Evolutionary conservation across 1,284 basidiomycete species (phyloP).

Genomic region (Papiliotrema terrestris): DNA sequence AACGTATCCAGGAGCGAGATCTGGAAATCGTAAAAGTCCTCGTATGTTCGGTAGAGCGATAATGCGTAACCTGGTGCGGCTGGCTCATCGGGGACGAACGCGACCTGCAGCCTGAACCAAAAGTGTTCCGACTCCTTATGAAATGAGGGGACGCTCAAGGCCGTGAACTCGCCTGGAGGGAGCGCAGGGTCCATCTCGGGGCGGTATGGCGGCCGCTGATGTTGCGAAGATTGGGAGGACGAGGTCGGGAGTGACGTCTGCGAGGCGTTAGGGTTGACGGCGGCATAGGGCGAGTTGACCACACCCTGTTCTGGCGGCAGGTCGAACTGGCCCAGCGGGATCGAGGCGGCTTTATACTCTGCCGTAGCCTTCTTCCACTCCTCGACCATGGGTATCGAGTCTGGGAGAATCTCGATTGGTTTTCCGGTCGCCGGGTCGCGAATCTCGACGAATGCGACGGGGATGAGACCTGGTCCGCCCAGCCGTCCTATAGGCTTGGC

Average conservation of each 20-base stretch:
- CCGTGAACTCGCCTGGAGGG: constrained; percentile 76
- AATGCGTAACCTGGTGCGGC: constrained; percentile 69
- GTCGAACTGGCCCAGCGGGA: constrained; percentile 87
- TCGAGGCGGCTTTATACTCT: constrained; percentile 93
- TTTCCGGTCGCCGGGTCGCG: constrained; percentile 83
- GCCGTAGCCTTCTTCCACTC: constrained; percentile 97
- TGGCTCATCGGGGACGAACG: constrained; percentile 74
- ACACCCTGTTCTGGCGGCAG: constrained; percentile 47
- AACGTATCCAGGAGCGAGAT: constrained; percentile 80
- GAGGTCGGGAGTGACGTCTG: constrained; percentile 1
- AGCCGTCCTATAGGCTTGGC: constrained; percentile 89
- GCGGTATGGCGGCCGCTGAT: constrained; percentile 21
- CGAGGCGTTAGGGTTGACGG: constrained; percentile 8
- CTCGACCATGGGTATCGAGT: constrained; percentile 85
- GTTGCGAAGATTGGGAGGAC: neutral
- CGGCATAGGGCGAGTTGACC: constrained; percentile 40
- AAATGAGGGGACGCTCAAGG: constrained; percentile 90
- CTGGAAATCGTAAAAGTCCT: constrained; percentile 98
- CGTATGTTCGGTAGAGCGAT: constrained; percentile 90
- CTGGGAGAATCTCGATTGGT: constrained; percentile 64
- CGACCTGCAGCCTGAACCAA: constrained; percentile 92
- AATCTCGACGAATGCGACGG: constrained; percentile 93
- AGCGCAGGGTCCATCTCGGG: constrained; percentile 50
- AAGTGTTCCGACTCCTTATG: constrained; percentile 94
- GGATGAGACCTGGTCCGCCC: constrained; percentile 93